Percentiles rank a stretch among this genome's conserved stretches.
Evolutionary conservation across 2,329 filamentous ascomycete species (phyloP).

Genomic region (Colletotrichum chrysophilum): DNA sequence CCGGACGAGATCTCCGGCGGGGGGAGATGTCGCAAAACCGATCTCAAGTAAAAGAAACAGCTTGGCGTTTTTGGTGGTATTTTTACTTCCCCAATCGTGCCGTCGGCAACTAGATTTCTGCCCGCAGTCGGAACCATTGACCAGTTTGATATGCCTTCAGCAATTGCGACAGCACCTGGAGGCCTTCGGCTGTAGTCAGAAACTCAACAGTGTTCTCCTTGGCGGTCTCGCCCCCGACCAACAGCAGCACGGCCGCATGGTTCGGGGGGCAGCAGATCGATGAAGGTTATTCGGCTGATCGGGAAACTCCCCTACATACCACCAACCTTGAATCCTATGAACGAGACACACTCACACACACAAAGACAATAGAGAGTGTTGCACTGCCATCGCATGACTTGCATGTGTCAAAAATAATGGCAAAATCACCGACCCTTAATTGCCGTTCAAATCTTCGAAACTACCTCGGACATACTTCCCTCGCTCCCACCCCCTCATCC

Average conservation of each 20-base stretch:
- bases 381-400: not conserved
- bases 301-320: not conserved
- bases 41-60: not conserved
- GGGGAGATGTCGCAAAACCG: not conserved
- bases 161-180: not conserved
- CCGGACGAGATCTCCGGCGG: not conserved
- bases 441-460: not conserved
- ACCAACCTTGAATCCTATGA: not conserved
- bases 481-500: not conserved
- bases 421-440: not conserved
- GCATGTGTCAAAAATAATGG: not conserved
- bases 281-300: not conserved
- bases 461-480: slow-evolving; percentile 4
- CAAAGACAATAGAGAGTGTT: not conserved
- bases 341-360: not conserved
- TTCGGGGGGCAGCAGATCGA: not conserved
- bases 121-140: not conserved
- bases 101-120: not conserved
- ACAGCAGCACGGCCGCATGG: not conserved
- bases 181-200: not conserved
- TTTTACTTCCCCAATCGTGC: not conserved
- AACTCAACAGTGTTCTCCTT: not conserved
- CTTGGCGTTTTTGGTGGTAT: not conserved
- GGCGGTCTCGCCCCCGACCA: not conserved
- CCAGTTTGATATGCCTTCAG: not conserved